Percentiles rank a stretch among this genome's conserved stretches.
These are phyloP conservation scores for Bertia moriformis DNA, from an alignment of 2,329 filamentous ascomycete species.

Conservation along the genomic window DNA sequence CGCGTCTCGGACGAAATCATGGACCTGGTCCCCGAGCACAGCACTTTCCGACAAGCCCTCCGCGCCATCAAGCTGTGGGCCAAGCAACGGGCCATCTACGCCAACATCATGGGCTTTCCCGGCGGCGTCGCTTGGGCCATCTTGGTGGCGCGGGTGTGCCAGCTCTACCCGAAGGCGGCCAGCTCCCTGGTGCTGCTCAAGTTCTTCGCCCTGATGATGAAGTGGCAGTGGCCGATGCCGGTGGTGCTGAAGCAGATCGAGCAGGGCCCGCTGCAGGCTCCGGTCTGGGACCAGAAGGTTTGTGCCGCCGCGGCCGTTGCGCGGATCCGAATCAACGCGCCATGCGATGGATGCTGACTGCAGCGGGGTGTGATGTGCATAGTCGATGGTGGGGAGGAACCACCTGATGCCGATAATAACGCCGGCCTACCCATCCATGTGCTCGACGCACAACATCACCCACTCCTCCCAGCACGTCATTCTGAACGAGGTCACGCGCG, in stretches of 20 bases:
- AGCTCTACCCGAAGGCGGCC: constrained; percentile 85
- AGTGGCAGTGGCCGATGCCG: constrained; percentile 91
- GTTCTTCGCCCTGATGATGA: constrained; percentile 82
- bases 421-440: constrained; percentile 94
- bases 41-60: constrained; percentile 76
- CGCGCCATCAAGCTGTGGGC: constrained; percentile 95
- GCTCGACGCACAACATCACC: constrained; percentile 86
- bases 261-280: constrained; percentile 63
- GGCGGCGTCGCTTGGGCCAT: constrained; percentile 97
- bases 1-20: constrained; percentile 89
- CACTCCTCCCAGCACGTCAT: constrained; percentile 75
- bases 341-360: not conserved
- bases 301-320: too few relatives aligned
- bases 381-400: constrained; percentile 61
- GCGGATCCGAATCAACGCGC: too few relatives aligned
- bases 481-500: constrained; percentile 66
- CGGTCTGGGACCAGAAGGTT: constrained; percentile 92
- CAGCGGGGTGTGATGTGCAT: not conserved
- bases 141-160: constrained; percentile 88
- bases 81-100: constrained; percentile 79
- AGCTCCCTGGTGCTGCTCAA: constrained; percentile 79
- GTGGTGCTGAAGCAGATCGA: constrained; percentile 81
- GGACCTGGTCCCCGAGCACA: constrained; percentile 72
- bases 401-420: constrained; percentile 98
- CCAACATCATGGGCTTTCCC: constrained; percentile 90